Evolutionary conservation across 2,329 filamentous ascomycete species (phyloP).

Genomic region (Rutstroemia sp.): DNA sequence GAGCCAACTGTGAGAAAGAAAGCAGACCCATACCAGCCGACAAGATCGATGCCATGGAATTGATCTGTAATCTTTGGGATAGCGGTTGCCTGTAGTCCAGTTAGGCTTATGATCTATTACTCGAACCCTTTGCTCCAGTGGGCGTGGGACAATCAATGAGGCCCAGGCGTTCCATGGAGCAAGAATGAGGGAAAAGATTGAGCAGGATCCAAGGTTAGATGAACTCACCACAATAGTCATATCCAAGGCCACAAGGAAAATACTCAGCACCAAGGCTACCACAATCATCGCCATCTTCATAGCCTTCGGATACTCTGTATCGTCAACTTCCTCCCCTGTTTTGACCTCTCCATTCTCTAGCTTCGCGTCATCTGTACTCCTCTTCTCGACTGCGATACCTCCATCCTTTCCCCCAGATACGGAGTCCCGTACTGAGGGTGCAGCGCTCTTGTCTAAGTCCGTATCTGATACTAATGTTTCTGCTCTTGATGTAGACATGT

Average conservation of each 20-base stretch:
- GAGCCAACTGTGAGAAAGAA: slow-evolving; percentile 42
- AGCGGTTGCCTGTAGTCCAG: slow-evolving; percentile 35
- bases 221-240: slow-evolving; percentile 41
- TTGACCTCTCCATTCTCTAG: slow-evolving; percentile 5
- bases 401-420: slow-evolving; percentile 13
- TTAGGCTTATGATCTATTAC: neutral
- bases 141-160: no score
- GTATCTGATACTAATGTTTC: neutral
- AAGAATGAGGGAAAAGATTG: neutral
- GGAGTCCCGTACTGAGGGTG: slow-evolving; percentile 14
- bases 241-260: slow-evolving; percentile 38
- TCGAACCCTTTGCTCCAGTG: no score
- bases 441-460: slow-evolving; percentile 14
- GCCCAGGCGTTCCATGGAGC: no score
- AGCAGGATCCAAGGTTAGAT: neutral
- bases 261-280: slow-evolving; percentile 38
- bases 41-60: slow-evolving; percentile 40
- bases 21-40: slow-evolving; percentile 52
- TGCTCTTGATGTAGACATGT: neutral
- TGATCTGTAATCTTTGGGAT: slow-evolving; percentile 48
- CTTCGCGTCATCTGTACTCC: slow-evolving; percentile 11
- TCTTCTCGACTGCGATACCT: slow-evolving; percentile 9
- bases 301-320: slow-evolving; percentile 24
- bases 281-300: slow-evolving; percentile 34
- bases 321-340: slow-evolving; percentile 9